Conservation (phyloP, 2,329 filamentous ascomycete genomes). For the Metarhizium guizhouense region DNA sequence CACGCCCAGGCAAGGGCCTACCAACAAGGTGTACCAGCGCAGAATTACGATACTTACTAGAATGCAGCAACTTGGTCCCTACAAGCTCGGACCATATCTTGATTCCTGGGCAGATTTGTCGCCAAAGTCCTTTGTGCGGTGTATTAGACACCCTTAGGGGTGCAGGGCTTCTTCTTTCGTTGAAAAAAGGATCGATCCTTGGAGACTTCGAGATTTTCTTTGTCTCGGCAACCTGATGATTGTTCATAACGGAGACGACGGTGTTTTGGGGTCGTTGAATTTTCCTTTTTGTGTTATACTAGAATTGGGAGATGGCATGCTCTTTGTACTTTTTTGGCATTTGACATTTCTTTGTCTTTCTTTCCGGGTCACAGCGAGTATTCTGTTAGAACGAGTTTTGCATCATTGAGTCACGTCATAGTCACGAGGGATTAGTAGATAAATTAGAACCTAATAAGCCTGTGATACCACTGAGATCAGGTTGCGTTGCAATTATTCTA, state of each 20-base stretch:
- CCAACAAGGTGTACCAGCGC: slow-evolving; percentile 29
- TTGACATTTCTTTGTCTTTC: neutral
- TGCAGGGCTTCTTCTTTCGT: neutral
- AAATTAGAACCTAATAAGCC: neutral
- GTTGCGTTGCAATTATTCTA: neutral
- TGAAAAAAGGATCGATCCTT: neutral
- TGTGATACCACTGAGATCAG: neutral
- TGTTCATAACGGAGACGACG: neutral
- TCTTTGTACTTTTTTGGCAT: neutral
- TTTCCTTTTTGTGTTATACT: neutral
- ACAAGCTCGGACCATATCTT: neutral
- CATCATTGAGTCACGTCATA: neutral
- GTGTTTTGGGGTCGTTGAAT: neutral
- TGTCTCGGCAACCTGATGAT: neutral
- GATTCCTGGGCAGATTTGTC: neutral
- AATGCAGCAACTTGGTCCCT: neutral
- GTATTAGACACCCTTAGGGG: neutral
- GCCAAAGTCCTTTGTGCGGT: neutral
- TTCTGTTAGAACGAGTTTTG: neutral
- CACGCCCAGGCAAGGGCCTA: slow-evolving; percentile 34
- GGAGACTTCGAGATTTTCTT: neutral
- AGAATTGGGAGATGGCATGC: neutral
- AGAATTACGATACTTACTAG: slow-evolving; percentile 29
- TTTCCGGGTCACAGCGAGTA: neutral
- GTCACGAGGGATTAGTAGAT: neutral